Evolutionary conservation across 129 eudicot genomes (phyloP).

Genomic region (Oenanthe sinensis): DNA sequence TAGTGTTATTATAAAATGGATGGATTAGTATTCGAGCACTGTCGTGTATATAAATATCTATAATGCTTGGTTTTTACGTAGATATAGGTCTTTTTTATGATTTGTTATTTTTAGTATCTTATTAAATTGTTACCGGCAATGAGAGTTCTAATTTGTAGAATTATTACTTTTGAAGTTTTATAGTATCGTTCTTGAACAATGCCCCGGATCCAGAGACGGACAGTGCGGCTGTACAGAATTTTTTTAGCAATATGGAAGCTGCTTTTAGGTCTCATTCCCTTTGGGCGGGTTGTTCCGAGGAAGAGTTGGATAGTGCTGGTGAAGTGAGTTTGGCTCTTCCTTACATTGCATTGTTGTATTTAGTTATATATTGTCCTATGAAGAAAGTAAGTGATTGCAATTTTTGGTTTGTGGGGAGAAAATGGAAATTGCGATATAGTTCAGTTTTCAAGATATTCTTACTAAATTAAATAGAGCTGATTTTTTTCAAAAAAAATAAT

Average conservation of each 20-base stretch:
- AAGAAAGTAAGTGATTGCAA: background rate
- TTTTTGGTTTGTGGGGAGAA: background rate
- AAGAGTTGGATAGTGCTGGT: constrained; percentile 92
- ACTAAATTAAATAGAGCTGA: background rate
- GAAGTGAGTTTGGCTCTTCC: constrained; percentile 45
- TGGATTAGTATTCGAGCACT: background rate
- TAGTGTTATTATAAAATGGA: background rate
- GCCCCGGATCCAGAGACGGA: constrained; percentile 82
- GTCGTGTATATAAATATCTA: too few species aligned
- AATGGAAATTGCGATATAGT: background rate
- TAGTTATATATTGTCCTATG: background rate
- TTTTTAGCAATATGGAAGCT: constrained; percentile 75
- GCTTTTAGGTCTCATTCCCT: constrained; percentile 88
- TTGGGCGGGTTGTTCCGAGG: constrained; percentile 85
- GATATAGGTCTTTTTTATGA: background rate
- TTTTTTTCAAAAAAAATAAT: background rate
- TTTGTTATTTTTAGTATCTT: background rate
- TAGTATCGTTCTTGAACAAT: constrained; percentile 69
- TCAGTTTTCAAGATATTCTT: background rate
- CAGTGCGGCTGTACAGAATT: constrained; percentile 77
- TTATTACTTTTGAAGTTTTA: constrained; percentile 40
- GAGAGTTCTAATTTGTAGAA: background rate
- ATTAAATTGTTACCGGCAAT: background rate
- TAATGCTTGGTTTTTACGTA: background rate
- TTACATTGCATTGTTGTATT: background rate